A percentile compares a stretch with the other conserved stretches of the same genome.
phyloP scores from a whole-genome alignment of 768 basidiomycete genomes.

The Sarcomyxa edulis region DNA sequence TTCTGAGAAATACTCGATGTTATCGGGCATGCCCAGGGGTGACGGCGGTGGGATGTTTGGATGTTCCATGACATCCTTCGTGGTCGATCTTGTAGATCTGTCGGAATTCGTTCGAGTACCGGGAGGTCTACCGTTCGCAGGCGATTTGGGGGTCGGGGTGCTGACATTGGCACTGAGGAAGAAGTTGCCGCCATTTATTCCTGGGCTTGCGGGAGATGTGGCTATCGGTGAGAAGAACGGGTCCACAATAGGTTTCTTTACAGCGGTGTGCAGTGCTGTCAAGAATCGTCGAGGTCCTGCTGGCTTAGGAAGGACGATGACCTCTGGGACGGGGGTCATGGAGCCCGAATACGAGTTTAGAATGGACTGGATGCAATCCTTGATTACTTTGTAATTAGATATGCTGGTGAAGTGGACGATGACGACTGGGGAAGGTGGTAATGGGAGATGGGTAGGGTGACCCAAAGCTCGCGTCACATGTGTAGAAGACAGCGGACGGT shows the following conservation, averaged over 20 bases:
- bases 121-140: conserved; percentile 40
- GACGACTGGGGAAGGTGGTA: conserved; percentile 36
- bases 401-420: conserved; percentile 91
- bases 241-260: conserved; percentile 82
- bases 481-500: conserved; percentile 77
- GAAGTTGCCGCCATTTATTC: conserved; percentile 34
- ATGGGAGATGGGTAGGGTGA: conserved; percentile 20
- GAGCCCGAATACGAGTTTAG: conserved; percentile 42
- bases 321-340: conserved; percentile 62
- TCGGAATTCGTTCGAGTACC: conserved; percentile 58
- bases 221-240: conserved; percentile 94
- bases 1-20: conserved; percentile 72
- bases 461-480: conserved; percentile 62
- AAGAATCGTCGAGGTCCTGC: conserved; percentile 92
- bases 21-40: conserved; percentile 66
- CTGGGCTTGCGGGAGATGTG: conserved; percentile 82
- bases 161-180: conserved; percentile 35
- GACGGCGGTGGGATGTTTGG: conserved; percentile 50
- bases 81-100: conserved; percentile 51
- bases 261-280: conserved; percentile 87
- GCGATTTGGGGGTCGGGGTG: conserved; percentile 22
- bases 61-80: conserved; percentile 34
- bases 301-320: conserved; percentile 97
- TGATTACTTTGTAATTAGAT: conserved; percentile 81
- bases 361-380: conserved; percentile 76